phyloP scores from a whole-genome alignment of 257 asterid species.

The Forsythia viridissima region DNA sequence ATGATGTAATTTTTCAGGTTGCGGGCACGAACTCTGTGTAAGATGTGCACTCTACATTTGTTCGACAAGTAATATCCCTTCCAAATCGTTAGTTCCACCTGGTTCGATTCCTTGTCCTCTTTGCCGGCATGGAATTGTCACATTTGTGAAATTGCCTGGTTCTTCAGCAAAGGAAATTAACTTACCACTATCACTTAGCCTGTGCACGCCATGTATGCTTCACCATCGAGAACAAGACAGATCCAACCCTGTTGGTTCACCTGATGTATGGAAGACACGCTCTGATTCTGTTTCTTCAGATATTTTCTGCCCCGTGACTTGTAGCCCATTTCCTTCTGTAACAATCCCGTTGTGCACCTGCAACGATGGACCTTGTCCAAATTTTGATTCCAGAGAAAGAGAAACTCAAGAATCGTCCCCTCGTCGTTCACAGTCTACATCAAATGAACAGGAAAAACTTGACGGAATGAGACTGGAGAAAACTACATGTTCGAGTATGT shows the following conservation, averaged over 20 bases:
- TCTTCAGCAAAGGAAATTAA: constrained; percentile 69
- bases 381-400: constrained; percentile 58
- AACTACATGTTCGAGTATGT: constrained; percentile 83
- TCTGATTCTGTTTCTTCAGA: constrained; percentile 76
- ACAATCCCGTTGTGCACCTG: constrained; percentile 85
- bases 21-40: constrained; percentile 83
- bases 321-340: constrained; percentile 93
- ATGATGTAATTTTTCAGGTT: constrained; percentile 50
- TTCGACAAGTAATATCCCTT: constrained; percentile 80
- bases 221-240: constrained; percentile 71
- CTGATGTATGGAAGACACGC: constrained; percentile 67
- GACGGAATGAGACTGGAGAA: constrained; percentile 69
- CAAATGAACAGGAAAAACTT: constrained; percentile 53
- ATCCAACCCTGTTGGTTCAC: constrained; percentile 55
- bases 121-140: constrained; percentile 70
- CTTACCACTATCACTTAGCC: constrained; percentile 60
- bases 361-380: constrained; percentile 72
- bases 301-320: constrained; percentile 77
- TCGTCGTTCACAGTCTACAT: constrained; percentile 44
- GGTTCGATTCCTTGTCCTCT: constrained; percentile 95
- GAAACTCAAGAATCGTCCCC: constrained; percentile 60
- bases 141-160: constrained; percentile 63
- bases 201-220: constrained; percentile 91
- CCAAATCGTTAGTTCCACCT: constrained; percentile 62
- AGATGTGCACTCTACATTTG: constrained; percentile 95